phyloP scores from a whole-genome alignment of 306 rosid genomes.

The Citrullus colocynthis region DNA sequence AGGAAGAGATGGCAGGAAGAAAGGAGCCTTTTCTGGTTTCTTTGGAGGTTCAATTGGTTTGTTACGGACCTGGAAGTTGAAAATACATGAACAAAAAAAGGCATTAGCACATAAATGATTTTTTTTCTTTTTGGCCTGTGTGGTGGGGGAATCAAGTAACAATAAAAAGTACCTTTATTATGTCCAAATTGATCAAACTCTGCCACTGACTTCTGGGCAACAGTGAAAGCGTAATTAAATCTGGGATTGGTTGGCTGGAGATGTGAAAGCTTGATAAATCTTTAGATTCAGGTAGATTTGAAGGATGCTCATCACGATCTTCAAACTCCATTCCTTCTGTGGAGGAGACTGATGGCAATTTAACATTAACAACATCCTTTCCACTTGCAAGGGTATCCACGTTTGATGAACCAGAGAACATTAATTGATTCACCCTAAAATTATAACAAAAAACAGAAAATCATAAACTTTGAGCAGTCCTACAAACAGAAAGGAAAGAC shows the following conservation, averaged over 20 bases:
- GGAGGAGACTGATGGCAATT: slow-evolving; percentile 68
- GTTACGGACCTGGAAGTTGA: slow-evolving; percentile 57
- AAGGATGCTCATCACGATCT: slow-evolving; percentile 18
- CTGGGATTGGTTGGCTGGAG: slow-evolving; percentile 63
- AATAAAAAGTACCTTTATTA: slow-evolving; percentile 56
- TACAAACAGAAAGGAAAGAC: not conserved
- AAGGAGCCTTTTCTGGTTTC: slow-evolving; percentile 94
- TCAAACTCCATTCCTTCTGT: slow-evolving; percentile 33
- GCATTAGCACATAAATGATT: not conserved
- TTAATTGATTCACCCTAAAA: slow-evolving; percentile 48
- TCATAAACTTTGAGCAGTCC: not conserved
- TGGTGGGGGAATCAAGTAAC: not conserved
- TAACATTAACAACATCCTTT: slow-evolving; percentile 55
- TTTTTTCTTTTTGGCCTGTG: not conserved
- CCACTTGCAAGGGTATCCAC: slow-evolving; percentile 77
- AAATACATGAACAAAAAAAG: not conserved
- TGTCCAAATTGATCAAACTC: slow-evolving; percentile 78
- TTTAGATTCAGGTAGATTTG: slow-evolving; percentile 26
- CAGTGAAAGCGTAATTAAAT: slow-evolving; percentile 69
- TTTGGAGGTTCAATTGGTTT: slow-evolving; percentile 91
- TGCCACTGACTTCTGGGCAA: slow-evolving; percentile 97
- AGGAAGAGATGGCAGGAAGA: slow-evolving; percentile 84
- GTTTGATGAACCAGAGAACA: slow-evolving; percentile 54
- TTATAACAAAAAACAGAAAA: not conserved
- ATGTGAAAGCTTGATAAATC: slow-evolving; percentile 16